Evolutionary conservation across 2,329 filamentous ascomycete species (phyloP).

Genomic region (Botrytis aclada): DNA sequence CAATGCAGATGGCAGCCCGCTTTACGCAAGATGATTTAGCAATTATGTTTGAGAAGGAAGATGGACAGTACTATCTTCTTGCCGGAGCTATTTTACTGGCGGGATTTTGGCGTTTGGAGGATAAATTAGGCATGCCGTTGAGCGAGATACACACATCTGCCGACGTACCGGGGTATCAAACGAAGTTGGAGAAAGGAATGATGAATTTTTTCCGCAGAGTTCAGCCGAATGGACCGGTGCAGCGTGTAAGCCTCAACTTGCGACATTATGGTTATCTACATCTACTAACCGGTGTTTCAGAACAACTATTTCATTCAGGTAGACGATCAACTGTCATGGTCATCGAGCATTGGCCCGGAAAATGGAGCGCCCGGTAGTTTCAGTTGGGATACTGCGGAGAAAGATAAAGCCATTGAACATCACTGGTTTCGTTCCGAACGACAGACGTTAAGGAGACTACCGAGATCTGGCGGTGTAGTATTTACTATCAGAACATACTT

Average conservation of each 20-base stretch:
- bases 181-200: constrained; percentile 75
- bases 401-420: constrained; percentile 67
- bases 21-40: constrained; percentile 80
- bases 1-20: constrained; percentile 70
- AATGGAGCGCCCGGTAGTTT: constrained; percentile 53
- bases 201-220: constrained; percentile 75
- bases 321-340: constrained; percentile 75
- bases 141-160: constrained; percentile 77
- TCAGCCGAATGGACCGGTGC: constrained; percentile 61
- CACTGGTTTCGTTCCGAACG: constrained; percentile 72
- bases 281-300: constrained; percentile 41
- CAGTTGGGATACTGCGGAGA: constrained; percentile 74
- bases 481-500: constrained; percentile 64
- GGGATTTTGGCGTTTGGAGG: constrained; percentile 78
- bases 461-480: constrained; percentile 51
- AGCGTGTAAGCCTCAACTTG: constrained; percentile 33
- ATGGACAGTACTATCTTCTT: constrained; percentile 78
- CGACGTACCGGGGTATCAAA: constrained; percentile 68
- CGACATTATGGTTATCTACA: constrained; percentile 17
- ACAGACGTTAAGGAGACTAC: constrained; percentile 60
- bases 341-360: constrained; percentile 69
- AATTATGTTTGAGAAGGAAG: constrained; percentile 73
- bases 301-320: constrained; percentile 91
- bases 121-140: constrained; percentile 78
- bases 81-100: constrained; percentile 73